Conservation (phyloP, 306 rosid species). For the Bauhinia variegata region DNA sequence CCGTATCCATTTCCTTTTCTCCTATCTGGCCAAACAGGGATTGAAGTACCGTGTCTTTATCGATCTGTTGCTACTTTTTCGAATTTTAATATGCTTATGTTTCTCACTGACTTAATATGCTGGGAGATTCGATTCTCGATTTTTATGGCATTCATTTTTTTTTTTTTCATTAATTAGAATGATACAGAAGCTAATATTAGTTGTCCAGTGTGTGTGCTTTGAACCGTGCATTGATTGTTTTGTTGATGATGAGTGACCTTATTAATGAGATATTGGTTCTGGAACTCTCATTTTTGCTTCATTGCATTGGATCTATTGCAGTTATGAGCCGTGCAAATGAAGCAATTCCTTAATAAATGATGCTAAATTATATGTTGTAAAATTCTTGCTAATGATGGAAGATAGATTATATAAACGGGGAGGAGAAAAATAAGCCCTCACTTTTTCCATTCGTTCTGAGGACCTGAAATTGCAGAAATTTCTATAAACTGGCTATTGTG, state of each 20-base stretch:
- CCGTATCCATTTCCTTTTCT: too few species aligned
- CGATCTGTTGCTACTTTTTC: constrained; percentile 33
- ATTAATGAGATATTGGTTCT: not conserved
- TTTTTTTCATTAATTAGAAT: not conserved
- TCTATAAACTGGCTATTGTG: too few species aligned
- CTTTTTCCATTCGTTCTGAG: too few species aligned
- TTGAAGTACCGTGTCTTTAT: constrained; percentile 21
- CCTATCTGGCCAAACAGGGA: constrained; percentile 10
- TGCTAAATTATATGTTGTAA: too few species aligned
- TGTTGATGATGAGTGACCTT: not conserved
- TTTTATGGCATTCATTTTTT: not conserved
- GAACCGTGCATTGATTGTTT: not conserved
- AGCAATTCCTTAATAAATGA: not conserved
- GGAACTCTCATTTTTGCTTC: constrained; percentile 1
- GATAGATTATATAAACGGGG: too few species aligned
- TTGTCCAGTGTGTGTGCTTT: not conserved
- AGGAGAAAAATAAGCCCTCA: too few species aligned
- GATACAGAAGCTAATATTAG: not conserved
- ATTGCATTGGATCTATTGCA: constrained; percentile 29
- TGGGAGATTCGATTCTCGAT: not conserved
- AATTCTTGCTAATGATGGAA: too few species aligned
- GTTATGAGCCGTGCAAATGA: not conserved
- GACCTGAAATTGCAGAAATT: too few species aligned
- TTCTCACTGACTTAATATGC: not conserved
- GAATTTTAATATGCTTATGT: constrained; percentile 12